Conservation (phyloP, 441 rosid genomes). For the Arabidopsis hybrid region DNA sequence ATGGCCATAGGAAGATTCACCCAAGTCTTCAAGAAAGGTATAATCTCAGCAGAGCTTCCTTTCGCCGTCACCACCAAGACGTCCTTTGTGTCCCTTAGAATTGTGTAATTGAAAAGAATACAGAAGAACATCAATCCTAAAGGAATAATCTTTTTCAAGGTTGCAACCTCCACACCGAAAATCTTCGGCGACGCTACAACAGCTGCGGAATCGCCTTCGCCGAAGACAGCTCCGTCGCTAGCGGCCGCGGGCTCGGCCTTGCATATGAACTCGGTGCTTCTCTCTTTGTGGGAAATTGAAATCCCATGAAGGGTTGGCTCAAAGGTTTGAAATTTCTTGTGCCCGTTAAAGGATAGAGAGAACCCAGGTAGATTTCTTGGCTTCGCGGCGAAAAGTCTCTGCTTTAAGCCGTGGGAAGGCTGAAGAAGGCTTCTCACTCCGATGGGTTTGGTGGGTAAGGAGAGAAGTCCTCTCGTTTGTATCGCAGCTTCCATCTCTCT, state of each 20-base stretch:
- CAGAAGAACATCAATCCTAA: constrained; percentile 97
- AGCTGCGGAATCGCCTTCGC: constrained; percentile 45
- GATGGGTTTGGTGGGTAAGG: constrained; percentile 72
- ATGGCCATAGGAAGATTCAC: constrained; percentile 98
- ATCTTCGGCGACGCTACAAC: constrained; percentile 51
- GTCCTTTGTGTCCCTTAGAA: constrained; percentile 93
- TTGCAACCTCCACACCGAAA: constrained; percentile 70
- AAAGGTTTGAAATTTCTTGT: constrained; percentile 51
- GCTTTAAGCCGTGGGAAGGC: constrained; percentile 75
- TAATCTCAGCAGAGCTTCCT: constrained; percentile 97
- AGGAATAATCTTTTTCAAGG: constrained; percentile 86
- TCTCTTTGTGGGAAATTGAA: constrained; percentile 48
- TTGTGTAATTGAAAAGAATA: constrained; percentile 91
- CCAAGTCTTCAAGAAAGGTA: constrained; percentile 96
- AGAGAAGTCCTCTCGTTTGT: constrained; percentile 79
- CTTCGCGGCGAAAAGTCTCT: constrained; percentile 67
- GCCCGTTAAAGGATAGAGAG: constrained; percentile 64
- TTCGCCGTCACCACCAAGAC: constrained; percentile 93
- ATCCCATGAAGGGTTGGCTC: constrained; percentile 54
- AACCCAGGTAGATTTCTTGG: constrained; percentile 55
- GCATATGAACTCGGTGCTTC: constrained; percentile 58
- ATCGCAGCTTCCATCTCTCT: constrained; percentile 71
- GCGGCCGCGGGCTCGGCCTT: constrained; percentile 81
- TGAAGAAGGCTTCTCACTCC: constrained; percentile 51
- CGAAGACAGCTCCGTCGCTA: constrained; percentile 57